Evolutionary conservation across 352 stramenopile species (phyloP), one percentile per base, ranked within the genome.

Genomic region (Bremia lactucae): DNA sequence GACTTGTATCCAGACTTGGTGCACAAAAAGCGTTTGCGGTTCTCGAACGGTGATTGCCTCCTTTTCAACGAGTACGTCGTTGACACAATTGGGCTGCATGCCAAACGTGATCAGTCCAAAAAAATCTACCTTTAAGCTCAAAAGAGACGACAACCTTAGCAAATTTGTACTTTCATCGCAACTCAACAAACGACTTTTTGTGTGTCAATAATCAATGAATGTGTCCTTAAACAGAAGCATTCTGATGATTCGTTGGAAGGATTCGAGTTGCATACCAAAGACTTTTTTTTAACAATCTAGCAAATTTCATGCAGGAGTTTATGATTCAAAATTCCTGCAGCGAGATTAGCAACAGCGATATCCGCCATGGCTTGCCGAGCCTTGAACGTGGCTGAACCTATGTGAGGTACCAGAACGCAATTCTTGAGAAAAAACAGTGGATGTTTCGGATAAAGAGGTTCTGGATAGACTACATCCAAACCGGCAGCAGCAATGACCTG

Each of bases 381-480:
- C 28, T 65, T 77, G 35, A 77, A 63, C n/a, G 62, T 81, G 18
- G 83, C 66, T 33, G 66, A 73, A 14, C 56, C 62, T 18, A 77
- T 68, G 16, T 77, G 66, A 21, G 66, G 66, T 48, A 77, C 43
- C 19, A 83, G 62, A 6, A 85, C 58, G 45, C 75, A 87, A 55
- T 87, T 87, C 9, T 62, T 22, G 13, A 83, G 65, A 28, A 43
- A 49, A 42, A 73, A 88, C 14, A 97, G 50, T 40, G 57, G 55
- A 52, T 96, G 83, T 13, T 68, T 66, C 11, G 65, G 52, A 8
- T 82, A 68, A 28, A 97, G 63, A n/a, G 89, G 89, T 70, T 97
- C 89, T 5, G 87, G 87, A 21, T 67, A 74, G 11, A 86, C 95
- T 15, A 94, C 87, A 50, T 97, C 86, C 21, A 97, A 60, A 20